Evolutionary conservation across 2,329 filamentous ascomycete genomes (phyloP).

Genomic region (Conoideocrella luteorostrata): DNA sequence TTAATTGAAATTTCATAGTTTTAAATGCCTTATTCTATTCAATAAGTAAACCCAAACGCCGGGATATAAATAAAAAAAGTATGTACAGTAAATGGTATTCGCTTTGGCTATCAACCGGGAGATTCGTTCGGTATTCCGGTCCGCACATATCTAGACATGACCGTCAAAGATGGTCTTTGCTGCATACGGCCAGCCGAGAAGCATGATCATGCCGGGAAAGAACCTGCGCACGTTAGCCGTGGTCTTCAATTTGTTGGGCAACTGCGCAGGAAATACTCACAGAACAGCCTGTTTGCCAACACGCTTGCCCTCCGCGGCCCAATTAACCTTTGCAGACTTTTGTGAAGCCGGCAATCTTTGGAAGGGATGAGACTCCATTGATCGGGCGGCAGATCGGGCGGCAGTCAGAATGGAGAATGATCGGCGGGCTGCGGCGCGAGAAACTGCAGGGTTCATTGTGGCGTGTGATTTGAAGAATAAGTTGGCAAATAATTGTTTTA

Average conservation of each 20-base stretch:
- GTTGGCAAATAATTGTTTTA: too few species aligned
- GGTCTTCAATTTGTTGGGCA: constrained; percentile 4
- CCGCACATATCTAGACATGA: constrained; percentile 19
- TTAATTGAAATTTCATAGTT: too few species aligned
- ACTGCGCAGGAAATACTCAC: constrained; percentile 23
- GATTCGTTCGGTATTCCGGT: too few species aligned
- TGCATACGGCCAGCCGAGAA: constrained; percentile 29
- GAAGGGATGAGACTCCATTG: constrained; percentile 30
- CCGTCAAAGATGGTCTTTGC: constrained; percentile 24
- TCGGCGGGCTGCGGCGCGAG: constrained; percentile 23
- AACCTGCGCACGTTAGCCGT: constrained; percentile 21
- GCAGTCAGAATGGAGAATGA: constrained; percentile 27
- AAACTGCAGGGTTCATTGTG: constrained; percentile 23
- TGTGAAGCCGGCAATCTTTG: constrained; percentile 24
- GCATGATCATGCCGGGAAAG: constrained; percentile 24
- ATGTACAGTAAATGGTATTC: too few species aligned
- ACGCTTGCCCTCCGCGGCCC: constrained; percentile 24
- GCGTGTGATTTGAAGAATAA: too few species aligned
- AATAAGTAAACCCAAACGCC: too few species aligned
- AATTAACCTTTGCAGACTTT: constrained; percentile 23
- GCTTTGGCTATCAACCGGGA: too few species aligned
- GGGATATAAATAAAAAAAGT: too few species aligned
- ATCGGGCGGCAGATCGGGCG: constrained; percentile 26
- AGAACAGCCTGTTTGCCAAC: constrained; percentile 23
- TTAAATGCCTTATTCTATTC: too few species aligned